Evolutionary conservation across 192 early-diverging fungal species (phyloP).

Genomic region (Umbelopsis sp.): DNA sequence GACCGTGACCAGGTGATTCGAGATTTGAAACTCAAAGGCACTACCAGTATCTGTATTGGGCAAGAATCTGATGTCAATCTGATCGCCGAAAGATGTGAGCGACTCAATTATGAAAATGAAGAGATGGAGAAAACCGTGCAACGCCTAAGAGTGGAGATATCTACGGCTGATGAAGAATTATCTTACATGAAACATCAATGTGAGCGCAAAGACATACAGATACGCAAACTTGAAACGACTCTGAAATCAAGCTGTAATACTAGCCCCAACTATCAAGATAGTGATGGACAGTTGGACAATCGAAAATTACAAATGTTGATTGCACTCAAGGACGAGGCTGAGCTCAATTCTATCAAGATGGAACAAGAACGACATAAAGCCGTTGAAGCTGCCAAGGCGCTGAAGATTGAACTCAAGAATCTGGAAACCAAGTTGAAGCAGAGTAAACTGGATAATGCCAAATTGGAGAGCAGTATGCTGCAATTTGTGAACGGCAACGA

Average conservation of each 20-base stretch:
- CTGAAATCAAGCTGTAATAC: neutral
- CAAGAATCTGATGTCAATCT: neutral
- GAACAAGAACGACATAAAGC: slow-evolving; percentile 14
- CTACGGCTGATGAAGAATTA: neutral
- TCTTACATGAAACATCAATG: neutral
- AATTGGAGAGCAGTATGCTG: slow-evolving; percentile 4
- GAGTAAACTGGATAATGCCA: slow-evolving; percentile 1
- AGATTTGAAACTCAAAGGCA: neutral
- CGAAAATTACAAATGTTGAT: neutral
- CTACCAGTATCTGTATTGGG: neutral
- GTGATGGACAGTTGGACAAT: neutral
- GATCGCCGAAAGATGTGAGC: neutral
- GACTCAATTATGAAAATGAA: slow-evolving; percentile 14
- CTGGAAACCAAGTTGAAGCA: slow-evolving; percentile 1
- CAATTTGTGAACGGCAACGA: slow-evolving; percentile 10
- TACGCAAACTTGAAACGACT: neutral
- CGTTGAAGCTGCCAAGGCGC: neutral
- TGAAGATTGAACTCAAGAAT: slow-evolving; percentile 1
- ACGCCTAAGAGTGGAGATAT: neutral
- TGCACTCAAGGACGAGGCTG: slow-evolving; percentile 4
- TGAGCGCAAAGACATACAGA: slow-evolving; percentile 1
- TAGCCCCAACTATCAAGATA: neutral
- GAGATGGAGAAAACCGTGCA: slow-evolving; percentile 9
- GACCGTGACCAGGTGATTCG: neutral
- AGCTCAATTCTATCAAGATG: slow-evolving; percentile 6